Conservation (phyloP, 805 yeast species). For the Peterozyma xylosa region DNA sequence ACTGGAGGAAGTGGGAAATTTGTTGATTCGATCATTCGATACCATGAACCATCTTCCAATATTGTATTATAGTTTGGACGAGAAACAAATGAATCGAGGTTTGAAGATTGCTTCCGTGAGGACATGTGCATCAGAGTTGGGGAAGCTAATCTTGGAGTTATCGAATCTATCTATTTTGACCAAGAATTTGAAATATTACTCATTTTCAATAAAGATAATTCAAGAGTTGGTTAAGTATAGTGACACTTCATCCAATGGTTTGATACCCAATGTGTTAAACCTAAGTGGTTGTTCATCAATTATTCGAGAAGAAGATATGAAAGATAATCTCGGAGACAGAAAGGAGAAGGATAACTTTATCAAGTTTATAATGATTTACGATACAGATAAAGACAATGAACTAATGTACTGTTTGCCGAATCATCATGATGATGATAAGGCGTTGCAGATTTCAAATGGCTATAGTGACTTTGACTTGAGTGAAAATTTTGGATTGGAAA, state of each 20-base stretch:
- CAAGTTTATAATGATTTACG: slow-evolving; percentile 4
- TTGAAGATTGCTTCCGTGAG: slow-evolving; percentile 24
- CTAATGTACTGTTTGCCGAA: slow-evolving; percentile 6
- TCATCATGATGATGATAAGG: neutral
- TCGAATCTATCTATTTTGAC: slow-evolving; percentile 45
- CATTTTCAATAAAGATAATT: slow-evolving; percentile 25
- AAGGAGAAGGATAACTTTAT: neutral
- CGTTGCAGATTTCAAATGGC: too few species aligned
- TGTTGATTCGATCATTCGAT: slow-evolving; percentile 47
- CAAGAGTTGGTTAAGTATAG: slow-evolving; percentile 18
- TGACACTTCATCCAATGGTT: slow-evolving; percentile 14
- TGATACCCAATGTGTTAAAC: slow-evolving; percentile 38
- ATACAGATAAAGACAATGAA: slow-evolving; percentile 6
- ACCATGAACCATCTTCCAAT: slow-evolving; percentile 52
- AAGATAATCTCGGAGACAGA: neutral
- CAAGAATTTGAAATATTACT: slow-evolving; percentile 37
- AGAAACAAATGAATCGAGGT: slow-evolving; percentile 13
- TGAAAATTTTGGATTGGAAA: too few species aligned
- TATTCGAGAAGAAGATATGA: slow-evolving; percentile 3
- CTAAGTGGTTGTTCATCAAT: slow-evolving; percentile 38
- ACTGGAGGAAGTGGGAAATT: slow-evolving; percentile 39
- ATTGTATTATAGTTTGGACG: slow-evolving; percentile 34
- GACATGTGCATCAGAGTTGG: slow-evolving; percentile 36
- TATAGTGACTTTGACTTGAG: too few species aligned
- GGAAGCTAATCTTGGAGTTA: slow-evolving; percentile 44